Percentiles rank a stretch among this genome's conserved stretches.
Evolutionary conservation across 1,284 basidiomycete species (phyloP).

Genomic region (Coniferiporia sulphurascens): DNA sequence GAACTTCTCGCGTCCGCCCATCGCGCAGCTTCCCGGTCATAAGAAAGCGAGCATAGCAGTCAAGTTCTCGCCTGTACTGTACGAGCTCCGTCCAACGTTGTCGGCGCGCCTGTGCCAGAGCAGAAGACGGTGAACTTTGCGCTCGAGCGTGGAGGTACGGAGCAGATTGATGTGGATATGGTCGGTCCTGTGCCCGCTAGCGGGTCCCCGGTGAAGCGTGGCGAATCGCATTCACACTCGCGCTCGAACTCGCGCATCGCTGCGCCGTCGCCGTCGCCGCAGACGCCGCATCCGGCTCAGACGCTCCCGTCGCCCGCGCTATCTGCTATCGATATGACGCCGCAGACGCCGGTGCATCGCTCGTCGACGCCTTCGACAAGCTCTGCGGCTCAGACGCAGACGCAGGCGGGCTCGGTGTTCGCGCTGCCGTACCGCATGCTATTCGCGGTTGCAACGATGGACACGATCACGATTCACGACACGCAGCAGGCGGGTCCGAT

Average conservation of each 20-base stretch:
- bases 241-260: slow-evolving; percentile 17
- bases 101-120: slow-evolving; percentile 38
- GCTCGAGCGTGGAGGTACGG: slow-evolving; percentile 62
- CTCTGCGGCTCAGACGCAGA: slow-evolving; percentile 18
- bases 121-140: slow-evolving; percentile 55
- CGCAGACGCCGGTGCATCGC: slow-evolving; percentile 44
- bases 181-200: slow-evolving; percentile 14
- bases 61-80: slow-evolving; percentile 89
- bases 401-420: slow-evolving; percentile 62
- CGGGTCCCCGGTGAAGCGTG: not conserved
- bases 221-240: not conserved
- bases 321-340: slow-evolving; percentile 50
- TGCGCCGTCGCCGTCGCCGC: slow-evolving; percentile 21
- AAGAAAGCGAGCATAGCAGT: slow-evolving; percentile 94
- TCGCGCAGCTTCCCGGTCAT: slow-evolving; percentile 94
- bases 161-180: slow-evolving; percentile 55
- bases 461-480: slow-evolving; percentile 93
- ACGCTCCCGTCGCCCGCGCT: slow-evolving; percentile 50
- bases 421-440: slow-evolving; percentile 91
- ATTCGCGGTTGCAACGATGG: slow-evolving; percentile 96
- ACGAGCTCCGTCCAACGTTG: slow-evolving; percentile 71
- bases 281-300: slow-evolving; percentile 17
- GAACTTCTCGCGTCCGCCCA: slow-evolving; percentile 86
- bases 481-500: slow-evolving; percentile 94
- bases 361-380: slow-evolving; percentile 23